Base-by-base conservation (phyloP, 2,329 filamentous ascomycete genomes). In the Cladosporium halotolerans region DNA sequence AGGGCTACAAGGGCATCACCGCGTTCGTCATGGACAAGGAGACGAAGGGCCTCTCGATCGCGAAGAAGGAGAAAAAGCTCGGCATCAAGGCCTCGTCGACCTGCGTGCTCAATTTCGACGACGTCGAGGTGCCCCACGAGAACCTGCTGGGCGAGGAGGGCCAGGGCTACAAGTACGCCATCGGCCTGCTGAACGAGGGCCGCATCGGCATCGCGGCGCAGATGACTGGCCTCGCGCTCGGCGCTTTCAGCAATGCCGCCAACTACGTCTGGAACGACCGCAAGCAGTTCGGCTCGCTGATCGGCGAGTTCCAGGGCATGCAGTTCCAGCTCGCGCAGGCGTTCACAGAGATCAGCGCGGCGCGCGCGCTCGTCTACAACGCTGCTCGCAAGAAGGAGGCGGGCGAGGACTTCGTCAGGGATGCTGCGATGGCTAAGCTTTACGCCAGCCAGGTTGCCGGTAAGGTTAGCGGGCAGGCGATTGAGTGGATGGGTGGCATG, bases 401-500 rank as follows among this genome's bases (percentile, higher is more conserved):
- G 0, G 93, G 93, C 44, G 84, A 96, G 74, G 85, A 96, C 70
- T 99, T 99, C 67, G 91, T 97, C 64, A 82, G 81, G 70, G 93
- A 99, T 66, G 93, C 93, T 9, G 93, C 93, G 63, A 99, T 99
- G 93, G 93, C 93, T 51, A 99, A 99, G 79, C 79, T 99, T 52
- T 96, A 88, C 70, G 84, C 93, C 2, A 93, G 88, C 4, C 93
- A 99, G 74, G 89, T 99, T 32, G 93, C 93, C 0, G 88, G 88
- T 16, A 84, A 83, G 52, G 92, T 99, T 16, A 87, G 86, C 52
- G 84, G 91, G 6, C 80, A 87, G 45, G 93, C 92, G 0, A 83
- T 99, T 28, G 93, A 99, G 75, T 99, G 93, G 93, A 97, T 97
- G 92, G 93, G 93, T 45, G 93, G 93, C 41, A 97, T 99, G 93